Conservation (phyloP, 371 early-diverging fungal species). For the Chytridium lagenaria region DNA sequence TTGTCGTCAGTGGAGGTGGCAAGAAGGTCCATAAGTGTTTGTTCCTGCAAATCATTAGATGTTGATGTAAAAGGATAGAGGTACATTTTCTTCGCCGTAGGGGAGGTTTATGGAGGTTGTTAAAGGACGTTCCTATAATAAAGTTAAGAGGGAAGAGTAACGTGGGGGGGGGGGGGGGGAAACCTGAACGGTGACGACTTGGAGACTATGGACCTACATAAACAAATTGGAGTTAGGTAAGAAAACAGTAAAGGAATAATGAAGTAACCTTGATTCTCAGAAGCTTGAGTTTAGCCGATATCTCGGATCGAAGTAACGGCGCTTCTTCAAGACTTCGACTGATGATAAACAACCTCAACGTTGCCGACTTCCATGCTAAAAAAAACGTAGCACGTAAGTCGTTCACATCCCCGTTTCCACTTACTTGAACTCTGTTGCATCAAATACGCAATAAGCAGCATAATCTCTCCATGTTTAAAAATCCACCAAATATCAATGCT, state of each 20-base stretch:
- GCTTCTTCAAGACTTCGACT: constrained; percentile 3
- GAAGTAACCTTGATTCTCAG: not conserved
- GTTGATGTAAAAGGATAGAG: no score
- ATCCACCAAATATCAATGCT: constrained; percentile 34
- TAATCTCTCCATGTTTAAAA: constrained; percentile 22
- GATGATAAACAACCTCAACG: not conserved
- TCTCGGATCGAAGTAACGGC: not conserved
- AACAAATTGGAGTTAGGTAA: not conserved
- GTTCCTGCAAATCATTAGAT: not conserved
- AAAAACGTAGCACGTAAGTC: no score
- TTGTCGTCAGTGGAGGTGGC: not conserved
- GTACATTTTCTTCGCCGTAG: not conserved
- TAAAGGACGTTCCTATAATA: not conserved
- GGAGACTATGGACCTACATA: not conserved
- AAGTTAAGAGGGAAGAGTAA: not conserved
- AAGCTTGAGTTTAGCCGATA: not conserved
- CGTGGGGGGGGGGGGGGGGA: no score
- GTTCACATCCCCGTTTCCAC: no score
- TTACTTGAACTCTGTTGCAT: constrained; percentile 19
- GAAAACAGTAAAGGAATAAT: not conserved
- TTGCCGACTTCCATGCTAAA: not conserved
- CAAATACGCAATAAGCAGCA: constrained; percentile 20
- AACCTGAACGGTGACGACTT: not conserved
- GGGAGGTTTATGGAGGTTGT: not conserved
- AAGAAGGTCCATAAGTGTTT: not conserved